Base-by-base conservation (phyloP, 495 filamentous ascomycete genomes). In the Aspergillus sclerotiicarbonarius region DNA sequence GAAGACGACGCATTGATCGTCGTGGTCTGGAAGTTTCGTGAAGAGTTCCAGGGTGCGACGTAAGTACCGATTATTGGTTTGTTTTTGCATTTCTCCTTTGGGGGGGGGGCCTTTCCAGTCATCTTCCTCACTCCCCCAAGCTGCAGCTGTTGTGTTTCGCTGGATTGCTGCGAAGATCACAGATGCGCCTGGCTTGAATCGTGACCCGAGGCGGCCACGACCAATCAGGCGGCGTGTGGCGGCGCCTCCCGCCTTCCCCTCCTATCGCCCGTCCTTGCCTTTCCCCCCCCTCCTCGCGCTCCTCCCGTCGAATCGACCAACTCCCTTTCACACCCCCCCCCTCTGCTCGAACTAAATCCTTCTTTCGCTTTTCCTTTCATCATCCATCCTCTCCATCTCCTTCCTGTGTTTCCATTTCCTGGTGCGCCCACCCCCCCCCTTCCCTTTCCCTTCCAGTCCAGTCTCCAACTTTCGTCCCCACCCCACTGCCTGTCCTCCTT, bases 391-490 rank as follows among this genome's bases (percentile, higher is more conserved):
- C 41, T 49, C 45, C 45, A 44, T 35, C 54, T 47, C 46, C 49
- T 57, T 59, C 46, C 21, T 29, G 20, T 45, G 15, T 32, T 50
- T 32, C 25, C 51, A 49, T 62, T 62, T 61, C 48, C 58, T 60
- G 50, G 54, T 29, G 39, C 53, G 32, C 33, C 48, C 53, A 20
- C 35, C 47, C 47, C 53, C 31, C 20, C 43, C 46, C 33, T 54
- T 52, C 43, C n/a, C 33, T 13, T 44, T 45, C 51, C 45, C 51
- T 55, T 56, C 60, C 59, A 62, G 51, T 57, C 58, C 58, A 55
- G 43, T 62, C 59, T 60, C 56, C 54, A 60, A 65, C 59, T 49
- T 60, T 57, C 53, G 49, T 60, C 59, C 57, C 63, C 57, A 55
- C 60, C 54, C 54, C 56, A 57, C 60, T 56, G n/a, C 56, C 59